Evolutionary conservation across 495 filamentous ascomycete species (phyloP), one percentile per base, ranked within the genome.

Genomic region (Penicillium waksmanii): DNA sequence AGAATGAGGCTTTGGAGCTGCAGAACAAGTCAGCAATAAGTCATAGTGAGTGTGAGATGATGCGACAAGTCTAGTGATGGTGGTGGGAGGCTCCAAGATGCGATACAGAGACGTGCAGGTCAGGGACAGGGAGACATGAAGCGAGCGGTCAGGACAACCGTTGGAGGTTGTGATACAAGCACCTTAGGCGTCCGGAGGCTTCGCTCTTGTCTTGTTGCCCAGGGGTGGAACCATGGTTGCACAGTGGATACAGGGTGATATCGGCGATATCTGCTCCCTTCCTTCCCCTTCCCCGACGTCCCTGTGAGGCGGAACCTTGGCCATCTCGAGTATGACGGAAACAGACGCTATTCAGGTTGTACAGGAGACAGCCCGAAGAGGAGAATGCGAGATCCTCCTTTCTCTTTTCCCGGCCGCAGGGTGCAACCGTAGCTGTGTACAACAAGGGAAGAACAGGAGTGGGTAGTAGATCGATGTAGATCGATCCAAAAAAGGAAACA

Each of bases 1-100:
- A 97, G 86, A 64, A 94, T 66, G 27, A 89, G 89, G 65, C 75
- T 89, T 67, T 89, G 87, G 60, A 93, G 85, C 94, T 97, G 66
- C 63, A 57, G 23, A 35, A 33, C 27, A 12, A 31, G 65, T 70
- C 33, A 70, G 65, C 58, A 25, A 31, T 25, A 18, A 18, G n/a
- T 27, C 21, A 48, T 19, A 7, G 21, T 13, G 10, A 19, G 23
- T 23, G 11, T 10, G 7, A 17, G n/a, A n/a, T 18, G 5, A 44
- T 48, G 17, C 31, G 15, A 4, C 42, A 17, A n/a, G 38, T 42
- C 3, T 19, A 15, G 48, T 31, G 31, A 49, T 18, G 15, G 36
- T 38, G 11, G 15, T 38, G 4, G n/a, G 40, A 60, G 60, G 55
- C 49, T 49, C 27, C 38, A 57, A 58, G 40, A 57, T 5, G 42